Evolutionary conservation across 768 basidiomycete genomes (phyloP).

Genomic region (Rhizopogon vulgaris): DNA sequence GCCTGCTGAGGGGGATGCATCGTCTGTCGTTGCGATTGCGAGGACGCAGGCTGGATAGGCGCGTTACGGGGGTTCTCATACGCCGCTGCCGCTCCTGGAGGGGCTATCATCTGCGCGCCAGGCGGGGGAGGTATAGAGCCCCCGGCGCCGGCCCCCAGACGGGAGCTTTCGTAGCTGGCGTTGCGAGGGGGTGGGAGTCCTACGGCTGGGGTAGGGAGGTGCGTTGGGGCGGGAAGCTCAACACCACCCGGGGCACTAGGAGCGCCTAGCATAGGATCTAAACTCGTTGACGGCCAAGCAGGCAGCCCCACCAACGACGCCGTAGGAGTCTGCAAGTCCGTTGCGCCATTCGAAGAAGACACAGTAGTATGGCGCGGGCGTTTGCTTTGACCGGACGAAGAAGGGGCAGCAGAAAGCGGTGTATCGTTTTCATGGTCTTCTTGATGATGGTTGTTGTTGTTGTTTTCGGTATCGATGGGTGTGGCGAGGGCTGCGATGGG

Average conservation of each 20-base stretch:
- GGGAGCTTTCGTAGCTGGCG: slow-evolving; percentile 6
- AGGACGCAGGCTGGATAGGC: not conserved
- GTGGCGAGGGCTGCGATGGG: slow-evolving; percentile 35
- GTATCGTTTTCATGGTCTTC: slow-evolving; percentile 13
- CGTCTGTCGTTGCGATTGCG: not conserved
- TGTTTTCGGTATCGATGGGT: slow-evolving; percentile 13
- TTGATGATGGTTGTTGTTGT: slow-evolving; percentile 21
- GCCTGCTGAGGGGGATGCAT: not conserved
- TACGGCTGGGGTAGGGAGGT: slow-evolving; percentile 3
- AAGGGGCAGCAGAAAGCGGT: not conserved
- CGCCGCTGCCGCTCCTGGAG: slow-evolving; percentile 3
- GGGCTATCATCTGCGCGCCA: slow-evolving; percentile 16
- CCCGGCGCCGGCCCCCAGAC: not conserved
- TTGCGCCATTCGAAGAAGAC: slow-evolving; percentile 13
- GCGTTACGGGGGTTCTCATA: slow-evolving; percentile 2
- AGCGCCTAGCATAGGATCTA: slow-evolving; percentile 26
- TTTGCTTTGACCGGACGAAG: slow-evolving; percentile 10
- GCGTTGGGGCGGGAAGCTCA: slow-evolving; percentile 16
- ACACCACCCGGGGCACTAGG: slow-evolving; percentile 28
- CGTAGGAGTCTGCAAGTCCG: slow-evolving; percentile 14
- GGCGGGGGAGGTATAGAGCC: slow-evolving; percentile 8
- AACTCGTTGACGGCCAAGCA: slow-evolving; percentile 25
- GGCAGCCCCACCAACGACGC: slow-evolving; percentile 23
- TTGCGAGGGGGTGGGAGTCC: slow-evolving; percentile 8
- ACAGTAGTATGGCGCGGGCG: slow-evolving; percentile 25